These are phyloP conservation scores for Penicillium digitatum DNA, from an alignment of 2,329 filamentous ascomycete species.

Conservation along the genomic window DNA sequence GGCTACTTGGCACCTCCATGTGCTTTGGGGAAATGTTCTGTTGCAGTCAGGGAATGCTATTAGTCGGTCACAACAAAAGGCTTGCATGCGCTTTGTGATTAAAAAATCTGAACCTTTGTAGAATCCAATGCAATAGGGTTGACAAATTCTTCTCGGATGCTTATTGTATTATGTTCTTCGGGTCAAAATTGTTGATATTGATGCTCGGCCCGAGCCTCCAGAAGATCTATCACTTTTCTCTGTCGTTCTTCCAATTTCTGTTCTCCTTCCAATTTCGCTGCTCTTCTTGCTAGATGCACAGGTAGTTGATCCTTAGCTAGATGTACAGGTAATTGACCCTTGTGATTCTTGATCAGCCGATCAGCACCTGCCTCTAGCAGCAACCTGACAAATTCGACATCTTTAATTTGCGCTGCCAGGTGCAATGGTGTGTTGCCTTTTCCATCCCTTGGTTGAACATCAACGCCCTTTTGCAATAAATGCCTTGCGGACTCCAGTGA, in stretches of 20 bases:
- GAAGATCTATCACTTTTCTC: neutral
- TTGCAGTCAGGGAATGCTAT: conserved; percentile 10
- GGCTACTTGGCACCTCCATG: conserved; percentile 11
- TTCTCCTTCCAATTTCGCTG: neutral
- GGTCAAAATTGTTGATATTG: neutral
- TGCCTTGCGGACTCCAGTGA: neutral
- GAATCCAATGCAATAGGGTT: neutral
- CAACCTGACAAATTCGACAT: neutral
- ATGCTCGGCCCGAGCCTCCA: neutral
- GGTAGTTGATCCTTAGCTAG: neutral
- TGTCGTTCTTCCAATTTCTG: neutral
- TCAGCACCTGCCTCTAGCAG: conserved; percentile 7
- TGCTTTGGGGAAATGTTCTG: conserved; percentile 9
- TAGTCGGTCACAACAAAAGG: conserved; percentile 11
- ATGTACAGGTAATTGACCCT: neutral
- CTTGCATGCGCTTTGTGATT: conserved; percentile 4
- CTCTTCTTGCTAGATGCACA: neutral
- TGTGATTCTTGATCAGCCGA: neutral
- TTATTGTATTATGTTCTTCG: neutral
- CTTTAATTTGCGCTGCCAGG: neutral
- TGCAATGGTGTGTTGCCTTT: conserved; percentile 4
- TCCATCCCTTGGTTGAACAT: neutral
- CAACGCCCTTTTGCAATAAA: conserved; percentile 3
- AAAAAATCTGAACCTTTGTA: neutral
- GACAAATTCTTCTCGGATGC: neutral